Conservation (phyloP, 352 stramenopile genomes). For the Pythium diclinum region DNA sequence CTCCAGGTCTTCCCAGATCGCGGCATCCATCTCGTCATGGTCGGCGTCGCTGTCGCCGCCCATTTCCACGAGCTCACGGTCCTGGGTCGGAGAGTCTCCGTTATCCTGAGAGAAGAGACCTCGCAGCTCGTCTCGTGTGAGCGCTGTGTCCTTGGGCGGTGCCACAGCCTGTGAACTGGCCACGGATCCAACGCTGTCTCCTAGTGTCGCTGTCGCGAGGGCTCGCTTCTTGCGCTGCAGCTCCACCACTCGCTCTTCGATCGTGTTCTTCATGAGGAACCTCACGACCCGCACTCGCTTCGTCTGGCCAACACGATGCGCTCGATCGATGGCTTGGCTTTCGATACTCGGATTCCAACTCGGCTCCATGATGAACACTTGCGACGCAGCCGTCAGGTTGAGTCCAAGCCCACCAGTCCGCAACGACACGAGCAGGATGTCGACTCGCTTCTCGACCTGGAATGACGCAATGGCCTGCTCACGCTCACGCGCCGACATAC, state of each 20-base stretch:
- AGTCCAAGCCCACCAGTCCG: slow-evolving; percentile 88
- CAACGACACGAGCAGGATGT: slow-evolving; percentile 87
- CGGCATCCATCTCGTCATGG: slow-evolving; percentile 15
- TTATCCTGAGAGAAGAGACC: slow-evolving; percentile 46
- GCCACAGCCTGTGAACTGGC: slow-evolving; percentile 12
- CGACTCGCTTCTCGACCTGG: slow-evolving; percentile 48
- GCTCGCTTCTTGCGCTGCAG: slow-evolving; percentile 86
- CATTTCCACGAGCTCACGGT: neutral
- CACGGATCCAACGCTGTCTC: slow-evolving; percentile 26
- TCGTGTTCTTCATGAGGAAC: slow-evolving; percentile 85
- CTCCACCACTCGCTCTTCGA: slow-evolving; percentile 89
- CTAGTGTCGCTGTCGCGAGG: slow-evolving; percentile 75
- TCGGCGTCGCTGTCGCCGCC: slow-evolving; percentile 2
- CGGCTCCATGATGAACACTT: slow-evolving; percentile 94
- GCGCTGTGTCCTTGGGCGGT: slow-evolving; percentile 27
- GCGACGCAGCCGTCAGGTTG: slow-evolving; percentile 90
- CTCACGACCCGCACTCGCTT: slow-evolving; percentile 69
- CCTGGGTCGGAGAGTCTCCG: neutral
- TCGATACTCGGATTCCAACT: slow-evolving; percentile 92
- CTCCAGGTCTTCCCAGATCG: slow-evolving; percentile 28
- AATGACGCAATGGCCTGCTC: slow-evolving; percentile 62
- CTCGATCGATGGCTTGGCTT: slow-evolving; percentile 85
- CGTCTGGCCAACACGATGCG: slow-evolving; percentile 86
- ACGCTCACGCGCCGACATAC: slow-evolving; percentile 56
- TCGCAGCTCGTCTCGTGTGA: slow-evolving; percentile 45